These are phyloP conservation scores for Rhodotorula sp. DNA, from an alignment of 1,284 basidiomycete genomes.

Conservation along the genomic window DNA sequence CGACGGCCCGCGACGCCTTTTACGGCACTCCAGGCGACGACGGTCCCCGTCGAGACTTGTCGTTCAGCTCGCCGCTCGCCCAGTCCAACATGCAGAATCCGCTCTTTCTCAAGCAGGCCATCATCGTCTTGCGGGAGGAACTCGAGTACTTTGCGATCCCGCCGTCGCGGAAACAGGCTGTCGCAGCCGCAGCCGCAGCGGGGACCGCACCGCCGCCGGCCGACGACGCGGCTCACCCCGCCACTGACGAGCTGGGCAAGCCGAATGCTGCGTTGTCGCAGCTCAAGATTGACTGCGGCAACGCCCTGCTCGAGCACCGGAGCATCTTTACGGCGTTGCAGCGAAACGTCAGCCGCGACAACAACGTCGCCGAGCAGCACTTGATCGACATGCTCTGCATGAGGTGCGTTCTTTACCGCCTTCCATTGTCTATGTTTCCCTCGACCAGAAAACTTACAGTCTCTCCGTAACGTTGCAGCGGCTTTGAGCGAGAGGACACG, in stretches of 20 bases:
- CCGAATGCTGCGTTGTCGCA: constrained; percentile 72
- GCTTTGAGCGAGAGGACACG: constrained; percentile 90
- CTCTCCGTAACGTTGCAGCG: constrained; percentile 57
- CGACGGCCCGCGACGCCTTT: constrained; percentile 71
- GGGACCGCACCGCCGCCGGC: too few species aligned
- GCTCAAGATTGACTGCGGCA: constrained; percentile 78
- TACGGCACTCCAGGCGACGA: constrained; percentile 68
- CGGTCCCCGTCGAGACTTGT: constrained; percentile 41
- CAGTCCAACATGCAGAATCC: constrained; percentile 66
- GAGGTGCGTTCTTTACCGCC: constrained; percentile 63
- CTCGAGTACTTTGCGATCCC: constrained; percentile 98
- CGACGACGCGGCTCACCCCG: constrained; percentile 47
- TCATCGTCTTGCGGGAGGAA: constrained; percentile 96
- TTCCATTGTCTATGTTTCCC: background rate
- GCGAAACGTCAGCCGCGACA: constrained; percentile 98
- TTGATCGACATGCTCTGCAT: constrained; percentile 99
- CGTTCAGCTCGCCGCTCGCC: constrained; percentile 54
- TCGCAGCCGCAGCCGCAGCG: constrained; percentile 50
- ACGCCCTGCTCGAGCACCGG: constrained; percentile 79
- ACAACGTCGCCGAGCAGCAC: constrained; percentile 98
- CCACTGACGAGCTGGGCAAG: constrained; percentile 70
- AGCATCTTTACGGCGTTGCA: constrained; percentile 97
- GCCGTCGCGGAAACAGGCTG: constrained; percentile 48
- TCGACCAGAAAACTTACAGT: background rate
- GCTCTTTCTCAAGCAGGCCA: constrained; percentile 90